These are phyloP conservation scores for Pythium guiyangense DNA, from an alignment of 352 stramenopile genomes.

Conservation along the genomic window DNA sequence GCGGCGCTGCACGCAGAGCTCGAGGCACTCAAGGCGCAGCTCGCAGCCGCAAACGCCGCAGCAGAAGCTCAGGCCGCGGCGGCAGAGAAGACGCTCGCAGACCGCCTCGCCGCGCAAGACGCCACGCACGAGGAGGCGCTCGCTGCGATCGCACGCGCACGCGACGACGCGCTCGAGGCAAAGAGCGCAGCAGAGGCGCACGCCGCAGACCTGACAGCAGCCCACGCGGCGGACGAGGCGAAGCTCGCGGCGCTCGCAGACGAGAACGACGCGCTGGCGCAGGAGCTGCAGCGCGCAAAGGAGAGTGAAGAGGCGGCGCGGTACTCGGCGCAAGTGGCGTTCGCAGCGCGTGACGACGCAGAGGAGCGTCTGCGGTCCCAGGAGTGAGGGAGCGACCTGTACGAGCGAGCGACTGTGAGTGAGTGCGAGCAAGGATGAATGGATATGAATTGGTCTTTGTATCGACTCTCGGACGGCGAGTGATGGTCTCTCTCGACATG, in stretches of 20 bases:
- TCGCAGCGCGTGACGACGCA: constrained; percentile 55
- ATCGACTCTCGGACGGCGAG: not conserved
- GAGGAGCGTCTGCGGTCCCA: constrained; percentile 44
- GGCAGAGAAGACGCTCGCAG: constrained; percentile 21
- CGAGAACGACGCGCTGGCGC: constrained; percentile 32
- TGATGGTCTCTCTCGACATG: not conserved
- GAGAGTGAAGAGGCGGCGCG: constrained; percentile 70
- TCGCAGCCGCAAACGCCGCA: constrained; percentile 29
- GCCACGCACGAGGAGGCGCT: constrained; percentile 12
- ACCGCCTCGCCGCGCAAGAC: constrained; percentile 15
- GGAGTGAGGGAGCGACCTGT: constrained; percentile 6
- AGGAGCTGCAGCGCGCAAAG: constrained; percentile 38
- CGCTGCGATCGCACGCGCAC: not conserved
- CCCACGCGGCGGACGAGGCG: not conserved
- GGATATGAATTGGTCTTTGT: constrained; percentile 18
- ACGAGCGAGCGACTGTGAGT: not conserved
- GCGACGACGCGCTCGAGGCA: not conserved
- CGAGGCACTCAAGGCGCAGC: constrained; percentile 24
- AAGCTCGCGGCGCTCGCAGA: constrained; percentile 15
- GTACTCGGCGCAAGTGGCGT: constrained; percentile 65
- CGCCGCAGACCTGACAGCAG: not conserved
- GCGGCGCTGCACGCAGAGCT: constrained; percentile 7
- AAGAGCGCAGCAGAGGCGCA: constrained; percentile 5
- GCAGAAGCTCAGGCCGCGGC: constrained; percentile 19
- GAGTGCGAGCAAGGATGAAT: constrained; percentile 13